Base-by-base conservation (phyloP, 768 basidiomycete genomes). In the Leccinum ochraceum region DNA sequence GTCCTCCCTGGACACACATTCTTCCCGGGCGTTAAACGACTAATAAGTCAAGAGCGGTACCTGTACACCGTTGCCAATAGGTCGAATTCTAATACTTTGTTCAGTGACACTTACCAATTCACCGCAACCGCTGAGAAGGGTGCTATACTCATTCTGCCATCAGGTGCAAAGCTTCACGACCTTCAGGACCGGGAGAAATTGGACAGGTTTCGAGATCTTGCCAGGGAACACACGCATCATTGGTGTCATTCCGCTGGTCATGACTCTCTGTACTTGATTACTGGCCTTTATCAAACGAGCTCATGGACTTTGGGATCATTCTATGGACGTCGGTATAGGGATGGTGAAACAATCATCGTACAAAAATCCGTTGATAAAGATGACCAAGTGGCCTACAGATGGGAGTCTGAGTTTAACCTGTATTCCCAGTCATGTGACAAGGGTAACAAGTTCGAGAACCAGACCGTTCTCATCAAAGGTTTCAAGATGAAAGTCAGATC, bases 381-480 rank as follows among this genome's bases (percentile, higher is more conserved):
- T 6, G 9, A 10, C 17, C 3, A n/a, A 8, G 51, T 22, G n/a
- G 13, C 17, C n/a, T 61, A 57, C 36, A 30, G 16, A 26, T 61
- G 51, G 51, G 4, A 6, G 4, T 20, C 32, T 16, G 20, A 16
- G 34, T 58, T 52, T 36, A 2, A 32, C 11, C 14, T 30, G 9
- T 24, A 58, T 49, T 26, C 4, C 6, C 56, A 32, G 16, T 9
- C 42, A 1, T 26, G 60, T 36, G 39, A 13, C 9, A 20, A 8
- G 11, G 36, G n/a, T 13, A 52, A 28, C 24, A 5, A 32, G 3
- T 20, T 52, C 7, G 53, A 59, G 30, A 64, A 64, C 32, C 63
- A 64, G 51, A 63, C 63, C 7, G 11, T 65, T 9, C 17, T 65
- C 28, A 50, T 64, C n/a, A 49, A 49, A 26, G 61, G 63, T 3